These are phyloP conservation scores for Cryptococcus sp. DNA, from an alignment of 1,284 basidiomycete genomes.

Conservation along the genomic window DNA sequence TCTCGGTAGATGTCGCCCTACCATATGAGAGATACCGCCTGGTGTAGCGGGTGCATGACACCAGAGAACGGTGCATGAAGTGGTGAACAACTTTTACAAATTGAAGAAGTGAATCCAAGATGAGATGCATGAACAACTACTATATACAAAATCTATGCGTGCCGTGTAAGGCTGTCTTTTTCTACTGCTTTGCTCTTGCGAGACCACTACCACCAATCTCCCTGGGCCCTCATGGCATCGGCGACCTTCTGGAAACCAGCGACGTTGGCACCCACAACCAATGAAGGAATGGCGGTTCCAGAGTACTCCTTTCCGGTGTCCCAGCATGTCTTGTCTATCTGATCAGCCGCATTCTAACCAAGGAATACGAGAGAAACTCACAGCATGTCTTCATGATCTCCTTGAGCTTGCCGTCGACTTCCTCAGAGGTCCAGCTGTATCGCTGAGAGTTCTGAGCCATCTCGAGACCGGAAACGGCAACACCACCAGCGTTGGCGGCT, in stretches of 20 bases:
- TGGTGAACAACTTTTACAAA: too few species aligned
- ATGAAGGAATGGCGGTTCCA: constrained; percentile 57
- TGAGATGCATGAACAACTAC: too few species aligned
- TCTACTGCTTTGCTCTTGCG: too few species aligned
- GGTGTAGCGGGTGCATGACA: too few species aligned
- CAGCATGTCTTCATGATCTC: constrained; percentile 71
- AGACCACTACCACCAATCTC: constrained; percentile 61
- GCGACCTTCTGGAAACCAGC: constrained; percentile 66
- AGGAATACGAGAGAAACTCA: constrained; percentile 22
- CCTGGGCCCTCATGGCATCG: constrained; percentile 63
- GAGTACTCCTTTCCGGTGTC: constrained; percentile 61
- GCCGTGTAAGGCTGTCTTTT: too few species aligned
- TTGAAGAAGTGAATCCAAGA: too few species aligned
- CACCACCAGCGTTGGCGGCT: constrained; percentile 67
- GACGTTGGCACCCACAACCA: constrained; percentile 69
- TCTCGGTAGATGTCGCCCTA: background rate
- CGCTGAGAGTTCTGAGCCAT: constrained; percentile 76
- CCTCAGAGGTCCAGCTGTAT: constrained; percentile 57
- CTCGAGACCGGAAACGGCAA: constrained; percentile 60
- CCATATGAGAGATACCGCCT: too few species aligned
- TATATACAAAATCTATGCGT: too few species aligned
- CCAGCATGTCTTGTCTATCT: constrained; percentile 54
- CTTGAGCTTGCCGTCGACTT: constrained; percentile 69
- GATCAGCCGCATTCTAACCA: background rate
- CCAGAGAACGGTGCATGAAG: too few species aligned